A percentile compares a stretch with the other conserved stretches of the same genome.
Evolutionary conservation across 352 stramenopile species (phyloP).

Genomic region (Elongisporangium prolatum): DNA sequence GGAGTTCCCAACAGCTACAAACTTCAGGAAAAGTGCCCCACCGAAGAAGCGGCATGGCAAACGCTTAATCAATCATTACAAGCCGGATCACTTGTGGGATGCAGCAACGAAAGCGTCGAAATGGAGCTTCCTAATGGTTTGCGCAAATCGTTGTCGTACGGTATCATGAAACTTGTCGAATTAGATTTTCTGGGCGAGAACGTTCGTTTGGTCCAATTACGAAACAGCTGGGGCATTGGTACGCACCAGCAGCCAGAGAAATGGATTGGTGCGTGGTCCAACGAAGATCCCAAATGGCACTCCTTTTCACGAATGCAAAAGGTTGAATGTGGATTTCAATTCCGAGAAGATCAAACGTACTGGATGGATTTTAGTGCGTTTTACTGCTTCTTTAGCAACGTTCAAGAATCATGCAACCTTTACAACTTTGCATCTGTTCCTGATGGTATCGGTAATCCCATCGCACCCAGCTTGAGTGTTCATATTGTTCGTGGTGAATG

Average conservation of each 20-base stretch:
- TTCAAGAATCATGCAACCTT: conserved; percentile 78
- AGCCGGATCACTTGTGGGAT: conserved; percentile 62
- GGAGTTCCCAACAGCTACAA: conserved; percentile 65
- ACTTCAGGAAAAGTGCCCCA: conserved; percentile 55
- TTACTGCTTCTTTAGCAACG: conserved; percentile 70
- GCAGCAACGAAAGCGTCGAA: conserved; percentile 63
- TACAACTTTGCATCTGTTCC: conserved; percentile 76
- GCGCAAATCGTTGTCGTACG: conserved; percentile 66
- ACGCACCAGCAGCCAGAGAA: conserved; percentile 56
- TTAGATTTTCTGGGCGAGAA: conserved; percentile 50
- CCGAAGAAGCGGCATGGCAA: conserved; percentile 56
- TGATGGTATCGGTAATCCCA: conserved; percentile 55
- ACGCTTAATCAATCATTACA: conserved; percentile 38
- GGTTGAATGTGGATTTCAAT: conserved; percentile 70
- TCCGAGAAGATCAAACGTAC: conserved; percentile 72
- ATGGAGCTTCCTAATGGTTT: conserved; percentile 58
- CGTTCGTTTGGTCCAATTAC: conserved; percentile 63
- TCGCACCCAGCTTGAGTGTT: conserved; percentile 52
- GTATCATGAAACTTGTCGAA: conserved; percentile 73
- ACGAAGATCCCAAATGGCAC: conserved; percentile 66
- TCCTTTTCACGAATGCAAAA: conserved; percentile 69
- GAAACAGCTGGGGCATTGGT: conserved; percentile 79
- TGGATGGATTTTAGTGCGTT: conserved; percentile 83
- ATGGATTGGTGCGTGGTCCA: conserved; percentile 69
- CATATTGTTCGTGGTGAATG: conserved; percentile 75